Percentiles rank a stretch among this genome's conserved stretches.
Evolutionary conservation across 2,329 filamentous ascomycete genomes (phyloP).

Genomic region (Fusarium pseudoanthophilum): DNA sequence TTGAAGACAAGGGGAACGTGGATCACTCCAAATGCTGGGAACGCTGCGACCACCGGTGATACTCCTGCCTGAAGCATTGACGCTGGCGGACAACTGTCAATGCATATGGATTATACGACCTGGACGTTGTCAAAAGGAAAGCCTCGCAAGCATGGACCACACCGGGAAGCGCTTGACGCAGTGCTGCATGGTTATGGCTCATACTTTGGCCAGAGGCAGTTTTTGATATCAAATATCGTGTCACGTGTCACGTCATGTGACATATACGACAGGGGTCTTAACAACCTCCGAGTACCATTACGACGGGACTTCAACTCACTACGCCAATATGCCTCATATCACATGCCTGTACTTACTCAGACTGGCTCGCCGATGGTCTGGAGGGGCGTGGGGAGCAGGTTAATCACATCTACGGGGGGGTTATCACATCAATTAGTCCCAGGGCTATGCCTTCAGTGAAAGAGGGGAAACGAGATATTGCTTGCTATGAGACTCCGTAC

Average conservation of each 20-base stretch:
- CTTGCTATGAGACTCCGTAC: constrained; percentile 44
- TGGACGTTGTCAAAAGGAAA: not conserved
- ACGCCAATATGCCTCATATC: constrained; percentile 32
- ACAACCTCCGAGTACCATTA: constrained; percentile 31
- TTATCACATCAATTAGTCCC: constrained; percentile 41
- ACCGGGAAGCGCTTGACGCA: not conserved
- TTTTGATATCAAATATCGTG: not conserved
- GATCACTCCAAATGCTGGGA: constrained; percentile 46
- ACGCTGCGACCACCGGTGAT: constrained; percentile 3
- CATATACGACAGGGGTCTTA: constrained; percentile 12
- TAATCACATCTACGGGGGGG: constrained; percentile 43
- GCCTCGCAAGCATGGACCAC: too few species aligned
- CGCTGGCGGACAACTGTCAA: too few species aligned
- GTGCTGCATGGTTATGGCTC: not conserved
- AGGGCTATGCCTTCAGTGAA: constrained; percentile 20
- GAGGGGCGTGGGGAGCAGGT: constrained; percentile 36
- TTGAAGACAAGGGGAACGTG: constrained; percentile 59
- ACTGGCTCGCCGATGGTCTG: constrained; percentile 16
- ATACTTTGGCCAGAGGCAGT: not conserved
- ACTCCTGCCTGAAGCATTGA: constrained; percentile 25
- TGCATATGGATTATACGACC: not conserved
- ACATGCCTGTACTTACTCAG: constrained; percentile 35
- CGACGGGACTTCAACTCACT: constrained; percentile 12
- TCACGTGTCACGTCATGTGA: constrained; percentile 39
- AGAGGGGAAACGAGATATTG: constrained; percentile 36